Conservation (phyloP, 139 green algal species). For the Chlorella sp. region DNA sequence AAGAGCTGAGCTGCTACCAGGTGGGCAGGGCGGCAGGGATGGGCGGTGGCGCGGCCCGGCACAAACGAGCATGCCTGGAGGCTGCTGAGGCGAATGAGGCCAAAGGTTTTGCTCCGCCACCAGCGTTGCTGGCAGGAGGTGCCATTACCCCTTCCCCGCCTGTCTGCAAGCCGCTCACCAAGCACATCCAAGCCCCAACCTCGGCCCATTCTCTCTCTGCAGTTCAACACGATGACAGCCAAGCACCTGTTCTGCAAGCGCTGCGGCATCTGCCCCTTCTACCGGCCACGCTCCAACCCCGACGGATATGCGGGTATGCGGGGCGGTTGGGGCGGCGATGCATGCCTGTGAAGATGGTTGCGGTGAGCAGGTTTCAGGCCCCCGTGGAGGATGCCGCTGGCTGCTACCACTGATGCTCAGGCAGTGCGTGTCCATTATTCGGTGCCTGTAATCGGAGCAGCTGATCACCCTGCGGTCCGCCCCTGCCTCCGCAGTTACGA, state of each 20-base stretch:
- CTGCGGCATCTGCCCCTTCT: constrained; percentile 52
- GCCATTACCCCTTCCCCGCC: too few species aligned
- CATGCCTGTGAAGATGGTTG: not conserved
- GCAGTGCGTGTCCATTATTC: not conserved
- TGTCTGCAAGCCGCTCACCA: not conserved
- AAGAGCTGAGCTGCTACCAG: constrained; percentile 49
- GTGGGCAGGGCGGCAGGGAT: not conserved
- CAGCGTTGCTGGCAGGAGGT: too few species aligned
- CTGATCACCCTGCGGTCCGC: not conserved
- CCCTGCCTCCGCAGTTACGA: constrained; percentile 31
- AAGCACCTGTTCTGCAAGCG: constrained; percentile 56
- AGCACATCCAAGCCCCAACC: not conserved
- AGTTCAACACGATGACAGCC: constrained; percentile 53
- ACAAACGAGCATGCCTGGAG: too few species aligned
- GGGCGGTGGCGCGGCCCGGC: too few species aligned
- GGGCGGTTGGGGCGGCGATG: not conserved
- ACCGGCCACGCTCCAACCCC: constrained; percentile 48
- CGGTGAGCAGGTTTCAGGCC: not conserved
- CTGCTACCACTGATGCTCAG: too few species aligned
- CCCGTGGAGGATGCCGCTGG: not conserved
- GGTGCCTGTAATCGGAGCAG: too few species aligned
- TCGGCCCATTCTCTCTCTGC: not conserved
- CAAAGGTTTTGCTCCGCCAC: too few species aligned
- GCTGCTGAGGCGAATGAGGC: too few species aligned
- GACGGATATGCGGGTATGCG: constrained; percentile 26